Base-by-base conservation (phyloP, 2,329 filamentous ascomycete species). In the Didymella pomorum region DNA sequence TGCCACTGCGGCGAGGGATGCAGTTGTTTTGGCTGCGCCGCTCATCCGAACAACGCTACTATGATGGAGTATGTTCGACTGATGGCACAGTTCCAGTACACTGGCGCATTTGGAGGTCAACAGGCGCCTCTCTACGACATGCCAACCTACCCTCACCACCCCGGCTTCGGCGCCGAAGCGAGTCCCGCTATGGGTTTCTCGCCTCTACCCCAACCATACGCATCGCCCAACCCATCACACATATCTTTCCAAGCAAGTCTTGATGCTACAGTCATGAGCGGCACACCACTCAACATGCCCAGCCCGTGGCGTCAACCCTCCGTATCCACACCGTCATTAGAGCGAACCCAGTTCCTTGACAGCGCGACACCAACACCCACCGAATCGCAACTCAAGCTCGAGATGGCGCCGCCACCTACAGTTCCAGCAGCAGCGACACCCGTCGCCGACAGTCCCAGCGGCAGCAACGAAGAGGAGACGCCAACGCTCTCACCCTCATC, bases 1-100 rank as follows among this genome's bases (percentile, higher is more conserved):
- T 91, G 89, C 66, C 80, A 80, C 46, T 91, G 89, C 68, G 89
- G 89, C 20, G 84, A 88, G 52, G 79, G 79, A 26, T 91, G 89
- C 64, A 83, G 87, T 64, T 91, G 89, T 69, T 79, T 90, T 33
- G 88, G 87, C 11, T 91, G 89, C 70, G 82, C 86, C 5, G 85
- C 85, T 2, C 88, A 90, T 71, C 87, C 88, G 12, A 89, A 87
- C 68, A 90, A 90, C 64, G 81, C 85, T 8, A 84, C 87, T 21
- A 90, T 85, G 49, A 83, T 80, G 79, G 76, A 81, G 45, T 79
- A 82, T 57, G 79, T 87, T 3, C 78, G 82, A 7, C 62, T 70
- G 0, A 77, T 77, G 72, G 71, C 73, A 29, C 68, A 76, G 8
- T 76, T 68, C 43, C 73, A 75, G 63, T 74, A 68, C 51, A 71